phyloP scores from a whole-genome alignment of 345 rosid species.

The Salix arbutifolia region DNA sequence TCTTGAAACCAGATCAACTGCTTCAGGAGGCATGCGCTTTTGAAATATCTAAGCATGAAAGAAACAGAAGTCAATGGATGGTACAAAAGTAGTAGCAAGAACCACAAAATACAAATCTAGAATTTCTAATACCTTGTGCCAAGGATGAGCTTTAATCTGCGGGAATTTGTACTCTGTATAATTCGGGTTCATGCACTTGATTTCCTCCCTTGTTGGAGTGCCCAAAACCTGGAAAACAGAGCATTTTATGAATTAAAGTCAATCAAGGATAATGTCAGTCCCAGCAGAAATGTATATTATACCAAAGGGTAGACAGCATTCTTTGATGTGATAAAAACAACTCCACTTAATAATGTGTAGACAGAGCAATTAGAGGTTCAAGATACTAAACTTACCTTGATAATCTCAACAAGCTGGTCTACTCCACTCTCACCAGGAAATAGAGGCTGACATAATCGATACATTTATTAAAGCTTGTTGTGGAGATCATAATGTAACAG shows the following conservation, averaged over 20 bases:
- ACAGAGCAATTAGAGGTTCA: background rate
- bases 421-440: constrained; percentile 98
- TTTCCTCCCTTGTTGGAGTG: constrained; percentile 97
- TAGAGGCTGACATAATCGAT: constrained; percentile 57
- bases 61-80: background rate
- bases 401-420: constrained; percentile 96
- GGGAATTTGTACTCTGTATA: constrained; percentile 95
- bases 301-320: background rate
- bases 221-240: constrained; percentile 65
- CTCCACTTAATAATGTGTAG: background rate
- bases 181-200: constrained; percentile 97
- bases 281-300: background rate
- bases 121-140: constrained; percentile 77
- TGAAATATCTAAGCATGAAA: constrained; percentile 61
- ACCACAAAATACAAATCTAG: background rate
- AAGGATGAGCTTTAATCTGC: constrained; percentile 97
- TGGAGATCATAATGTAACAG: background rate
- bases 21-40: constrained; percentile 96
- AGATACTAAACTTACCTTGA: constrained; percentile 54
- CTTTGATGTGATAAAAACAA: background rate
- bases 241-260: background rate
- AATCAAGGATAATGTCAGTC: background rate
- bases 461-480: background rate
- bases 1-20: constrained; percentile 94
- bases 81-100: background rate